phyloP scores from a whole-genome alignment of 371 early-diverging fungal genomes.

The Polyrhizophydium stewartii region DNA sequence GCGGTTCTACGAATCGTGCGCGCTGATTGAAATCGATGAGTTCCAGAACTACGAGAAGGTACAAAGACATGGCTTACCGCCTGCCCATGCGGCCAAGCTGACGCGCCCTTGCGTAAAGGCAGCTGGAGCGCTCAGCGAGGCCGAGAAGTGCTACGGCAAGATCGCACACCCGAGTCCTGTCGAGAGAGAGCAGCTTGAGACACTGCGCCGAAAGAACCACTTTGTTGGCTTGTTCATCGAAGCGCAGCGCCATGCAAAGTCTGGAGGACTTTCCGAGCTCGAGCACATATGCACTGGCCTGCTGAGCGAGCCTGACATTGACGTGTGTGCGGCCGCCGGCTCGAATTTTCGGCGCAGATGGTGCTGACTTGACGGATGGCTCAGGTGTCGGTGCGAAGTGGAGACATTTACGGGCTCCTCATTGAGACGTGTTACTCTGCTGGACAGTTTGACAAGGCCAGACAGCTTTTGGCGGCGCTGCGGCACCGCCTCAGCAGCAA shows the following conservation, averaged over 20 bases:
- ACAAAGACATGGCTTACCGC: background rate
- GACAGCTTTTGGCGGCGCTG: constrained; percentile 21
- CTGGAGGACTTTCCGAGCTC: constrained; percentile 17
- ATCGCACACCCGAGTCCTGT: background rate
- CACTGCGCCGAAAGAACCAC: constrained; percentile 16
- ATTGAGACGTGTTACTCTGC: constrained; percentile 31
- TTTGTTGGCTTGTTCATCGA: constrained; percentile 30
- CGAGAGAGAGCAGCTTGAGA: constrained; percentile 4
- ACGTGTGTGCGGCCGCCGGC: constrained; percentile 18
- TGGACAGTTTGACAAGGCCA: constrained; percentile 30
- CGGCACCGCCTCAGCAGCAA: constrained; percentile 13
- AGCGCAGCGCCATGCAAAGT: constrained; percentile 21
- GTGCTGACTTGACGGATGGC: background rate
- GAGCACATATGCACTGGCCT: constrained; percentile 32
- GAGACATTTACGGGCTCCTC: constrained; percentile 50
- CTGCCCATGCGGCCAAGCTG: background rate
- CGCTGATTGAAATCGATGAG: constrained; percentile 51
- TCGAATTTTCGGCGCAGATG: background rate
- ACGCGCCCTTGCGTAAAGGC: constrained; percentile 16
- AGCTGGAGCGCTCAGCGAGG: constrained; percentile 38
- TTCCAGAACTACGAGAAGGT: constrained; percentile 56
- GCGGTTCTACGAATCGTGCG: constrained; percentile 47
- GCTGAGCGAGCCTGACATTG: constrained; percentile 34
- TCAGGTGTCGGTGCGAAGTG: constrained; percentile 30
- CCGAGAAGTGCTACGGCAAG: constrained; percentile 19